A percentile compares a stretch with the other conserved stretches of the same genome.
phyloP scores from a whole-genome alignment of 352 stramenopile genomes.

The Aphanomyces euteiches region DNA sequence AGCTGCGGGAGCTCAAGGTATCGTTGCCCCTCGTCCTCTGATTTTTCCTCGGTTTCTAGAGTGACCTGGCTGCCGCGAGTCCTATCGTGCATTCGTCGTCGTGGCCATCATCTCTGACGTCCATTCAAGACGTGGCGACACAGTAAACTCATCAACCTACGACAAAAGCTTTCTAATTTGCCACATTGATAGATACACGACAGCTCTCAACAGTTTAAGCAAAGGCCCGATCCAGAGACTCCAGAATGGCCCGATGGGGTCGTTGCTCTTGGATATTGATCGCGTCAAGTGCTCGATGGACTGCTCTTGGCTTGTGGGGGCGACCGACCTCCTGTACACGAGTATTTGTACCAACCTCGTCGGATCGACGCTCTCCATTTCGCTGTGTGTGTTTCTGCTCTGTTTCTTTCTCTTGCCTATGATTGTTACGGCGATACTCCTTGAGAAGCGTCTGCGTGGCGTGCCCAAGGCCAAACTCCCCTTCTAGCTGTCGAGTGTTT shows the following conservation, averaged over 20 bases:
- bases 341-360: constrained; percentile 68
- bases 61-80: background rate
- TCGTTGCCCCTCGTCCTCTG: background rate
- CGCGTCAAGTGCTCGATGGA: constrained; percentile 63
- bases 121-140: background rate
- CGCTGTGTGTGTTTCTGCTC: constrained; percentile 72
- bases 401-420: constrained; percentile 71
- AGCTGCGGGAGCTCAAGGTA: constrained; percentile 12
- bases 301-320: constrained; percentile 74
- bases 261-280: constrained; percentile 57
- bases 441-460: constrained; percentile 76
- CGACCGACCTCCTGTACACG: constrained; percentile 69
- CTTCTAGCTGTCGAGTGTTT: too few species aligned
- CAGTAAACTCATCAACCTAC: background rate
- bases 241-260: constrained; percentile 49
- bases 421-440: constrained; percentile 58
- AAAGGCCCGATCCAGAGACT: constrained; percentile 28
- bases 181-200: background rate
- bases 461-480: constrained; percentile 48
- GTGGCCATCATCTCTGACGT: background rate
- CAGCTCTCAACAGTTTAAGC: background rate
- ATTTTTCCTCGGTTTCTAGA: background rate
- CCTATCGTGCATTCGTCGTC: constrained; percentile 14
- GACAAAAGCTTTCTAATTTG: background rate
- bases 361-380: constrained; percentile 72